Evolutionary conservation across 345 rosid species (phyloP), one percentile per base, ranked within the genome.

Genomic region (Mercurialis annua): DNA sequence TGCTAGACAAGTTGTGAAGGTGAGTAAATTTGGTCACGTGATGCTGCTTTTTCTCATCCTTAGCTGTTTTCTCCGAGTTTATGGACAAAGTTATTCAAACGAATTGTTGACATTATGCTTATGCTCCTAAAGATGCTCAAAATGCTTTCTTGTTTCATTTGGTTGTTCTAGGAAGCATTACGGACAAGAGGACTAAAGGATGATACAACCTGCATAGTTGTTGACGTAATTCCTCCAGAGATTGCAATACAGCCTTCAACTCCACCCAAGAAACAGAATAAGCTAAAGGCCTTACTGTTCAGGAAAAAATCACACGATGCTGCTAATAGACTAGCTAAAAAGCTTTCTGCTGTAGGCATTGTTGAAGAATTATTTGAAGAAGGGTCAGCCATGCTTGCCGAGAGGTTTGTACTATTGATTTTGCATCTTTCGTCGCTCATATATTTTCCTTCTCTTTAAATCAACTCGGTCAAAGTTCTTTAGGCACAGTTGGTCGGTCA

Each of bases 341-440:
- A 81, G 81, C 86, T 88, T 50, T 85, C 92, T 1, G 77, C 87
- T 62, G 81, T 87, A 0, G 87, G 88, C 38, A 81, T 86, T 18
- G 98, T 92, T 7, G 98, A 92, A 82, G 98, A 90, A 75, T 81
- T 92, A 20, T 92, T 92, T 59, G 98, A 92, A 80, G 98, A 92
- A 83, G 97, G 97, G 64, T 92, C 97, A 0, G 98, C 97, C 18
- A 88, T 92, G 87, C 92, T 92, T 4, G 86, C 87, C 33, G 98
- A 92, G 81, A 88, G 97, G 98, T 92, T 63, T 58, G 76, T 65
- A 14, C 54, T 76, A 31, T 20, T 27, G 36, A 46, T 33, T 31
- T 23, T 49, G 40, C 44, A 34, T 65, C 36, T 21, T 21, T 1
- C 16, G 15, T 53, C 53, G 24, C 43, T 2, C 2, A 5, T 48